Percentiles rank a stretch among this genome's conserved stretches.
phyloP scores from a whole-genome alignment of 371 early-diverging fungal genomes.

The Funneliformis caledonium region DNA sequence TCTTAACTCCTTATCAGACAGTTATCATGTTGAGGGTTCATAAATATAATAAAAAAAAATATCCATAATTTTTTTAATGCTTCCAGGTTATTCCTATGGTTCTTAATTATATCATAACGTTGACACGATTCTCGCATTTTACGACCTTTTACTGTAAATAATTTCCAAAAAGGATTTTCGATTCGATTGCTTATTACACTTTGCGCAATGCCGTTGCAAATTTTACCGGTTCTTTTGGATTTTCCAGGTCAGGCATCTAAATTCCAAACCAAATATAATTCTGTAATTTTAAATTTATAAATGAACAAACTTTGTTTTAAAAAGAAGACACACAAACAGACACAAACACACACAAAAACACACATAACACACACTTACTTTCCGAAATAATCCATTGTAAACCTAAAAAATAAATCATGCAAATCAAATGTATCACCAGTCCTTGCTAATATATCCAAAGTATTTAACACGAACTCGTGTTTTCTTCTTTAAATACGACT shows the following conservation, averaged over 20 bases:
- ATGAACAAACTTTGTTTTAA: no score
- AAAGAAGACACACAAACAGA: no score
- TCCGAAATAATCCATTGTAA: constrained; percentile 57
- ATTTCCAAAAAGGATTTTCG: constrained; percentile 47
- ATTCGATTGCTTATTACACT: constrained; percentile 42
- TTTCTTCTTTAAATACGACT: constrained; percentile 48
- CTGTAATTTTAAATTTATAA: no score
- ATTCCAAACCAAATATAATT: constrained; percentile 55
- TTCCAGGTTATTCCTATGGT: constrained; percentile 49
- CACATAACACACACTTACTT: constrained; percentile 23
- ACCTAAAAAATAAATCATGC: constrained; percentile 42
- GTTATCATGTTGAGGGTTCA: constrained; percentile 56
- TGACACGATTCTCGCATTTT: constrained; percentile 44
- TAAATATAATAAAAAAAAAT: no score
- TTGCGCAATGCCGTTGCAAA: constrained; percentile 62
- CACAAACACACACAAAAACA: no score
- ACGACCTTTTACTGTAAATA: constrained; percentile 41
- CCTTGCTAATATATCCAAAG: constrained; percentile 49
- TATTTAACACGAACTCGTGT: constrained; percentile 41
- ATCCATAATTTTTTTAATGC: constrained; percentile 44
- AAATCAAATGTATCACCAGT: constrained; percentile 52
- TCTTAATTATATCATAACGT: constrained; percentile 51
- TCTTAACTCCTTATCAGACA: no score
- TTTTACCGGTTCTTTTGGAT: constrained; percentile 43
- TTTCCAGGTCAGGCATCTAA: constrained; percentile 46